These are phyloP conservation scores for Cystobasidium slooffiae DNA, from an alignment of 1,284 basidiomycete species.

Conservation along the genomic window DNA sequence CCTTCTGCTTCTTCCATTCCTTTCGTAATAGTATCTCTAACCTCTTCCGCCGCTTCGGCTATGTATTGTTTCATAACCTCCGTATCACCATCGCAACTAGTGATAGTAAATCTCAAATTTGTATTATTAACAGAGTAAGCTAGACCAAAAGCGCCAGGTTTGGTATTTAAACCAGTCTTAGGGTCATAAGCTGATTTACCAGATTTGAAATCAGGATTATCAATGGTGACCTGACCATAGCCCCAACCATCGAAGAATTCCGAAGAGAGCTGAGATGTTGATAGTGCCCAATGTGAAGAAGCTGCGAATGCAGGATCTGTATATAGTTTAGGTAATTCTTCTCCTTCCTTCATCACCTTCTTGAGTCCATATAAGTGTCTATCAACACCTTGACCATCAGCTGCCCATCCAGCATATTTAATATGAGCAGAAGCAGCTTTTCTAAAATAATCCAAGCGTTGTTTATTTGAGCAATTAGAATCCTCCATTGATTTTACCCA, in stretches of 20 bases:
- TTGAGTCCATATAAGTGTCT: constrained; percentile 91
- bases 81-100: constrained; percentile 71
- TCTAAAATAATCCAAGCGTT: constrained; percentile 73
- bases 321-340: constrained; percentile 67
- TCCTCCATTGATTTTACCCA: constrained; percentile 87
- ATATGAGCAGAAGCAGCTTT: constrained; percentile 80
- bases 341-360: constrained; percentile 75
- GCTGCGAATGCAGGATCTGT: constrained; percentile 72
- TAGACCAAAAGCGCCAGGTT: constrained; percentile 85
- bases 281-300: constrained; percentile 87
- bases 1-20: constrained; percentile 50
- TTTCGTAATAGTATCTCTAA: constrained; percentile 53
- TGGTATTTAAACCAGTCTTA: constrained; percentile 65
- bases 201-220: constrained; percentile 14
- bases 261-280: constrained; percentile 84
- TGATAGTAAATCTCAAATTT: constrained; percentile 91
- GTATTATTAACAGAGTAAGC: constrained; percentile 88
- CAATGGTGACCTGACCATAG: constrained; percentile 74
- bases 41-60: constrained; percentile 56
- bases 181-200: constrained; percentile 21
- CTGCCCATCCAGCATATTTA: constrained; percentile 85
- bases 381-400: constrained; percentile 93
- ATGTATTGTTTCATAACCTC: constrained; percentile 59
- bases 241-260: constrained; percentile 92
- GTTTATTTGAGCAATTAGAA: constrained; percentile 61